Base-by-base conservation (phyloP, 768 basidiomycete genomes). In the Calvatia gigantea region DNA sequence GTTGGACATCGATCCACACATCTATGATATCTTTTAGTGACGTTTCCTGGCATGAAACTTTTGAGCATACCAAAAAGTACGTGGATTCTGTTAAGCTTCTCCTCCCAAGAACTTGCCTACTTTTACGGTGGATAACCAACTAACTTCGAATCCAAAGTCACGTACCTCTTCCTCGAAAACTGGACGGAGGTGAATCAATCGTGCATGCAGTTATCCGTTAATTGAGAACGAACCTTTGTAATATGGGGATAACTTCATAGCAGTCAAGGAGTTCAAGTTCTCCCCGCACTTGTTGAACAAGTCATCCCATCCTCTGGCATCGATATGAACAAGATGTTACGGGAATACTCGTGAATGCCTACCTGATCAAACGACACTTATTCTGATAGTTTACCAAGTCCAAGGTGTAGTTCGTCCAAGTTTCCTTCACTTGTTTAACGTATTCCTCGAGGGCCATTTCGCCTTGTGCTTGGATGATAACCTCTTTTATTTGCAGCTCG, bases 1-100 rank as follows among this genome's bases (percentile, higher is more conserved):
- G 85, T 64, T 99, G 97, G 14, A 99, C 97, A 63, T 99, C 97
- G 62, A 99, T 97, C 97, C 97, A 99, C 33, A 98, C 89, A 70
- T 99, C 92, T 93, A 60, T n/a, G 14, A 41, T 41, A 9, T 31
- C 5, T 42, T 58, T 42, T 68, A 49, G 39, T 28, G 43, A 37
- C 39, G 35, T 53, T 37, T 29, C 25, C 28, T 51, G 23, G 7
- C 11, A 27, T n/a, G 1, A 31, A 31, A 37, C 8, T 5, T n/a
- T 14, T 9, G 1, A 1, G 66, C 79, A 63, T 58, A 91, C 91
- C 96, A 65, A 99, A 98, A 8, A 99, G 80, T 29, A 97, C 94
- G 63, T 98, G 96, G 33, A 98, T 89, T 35, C 94, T 83, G 69
- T 98, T 98, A 15, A 98, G 80, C 71, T 94, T 96, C 70, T 96